These are phyloP conservation scores for Omphalotus guepiniiformis DNA, from an alignment of 768 basidiomycete genomes.

Conservation along the genomic window DNA sequence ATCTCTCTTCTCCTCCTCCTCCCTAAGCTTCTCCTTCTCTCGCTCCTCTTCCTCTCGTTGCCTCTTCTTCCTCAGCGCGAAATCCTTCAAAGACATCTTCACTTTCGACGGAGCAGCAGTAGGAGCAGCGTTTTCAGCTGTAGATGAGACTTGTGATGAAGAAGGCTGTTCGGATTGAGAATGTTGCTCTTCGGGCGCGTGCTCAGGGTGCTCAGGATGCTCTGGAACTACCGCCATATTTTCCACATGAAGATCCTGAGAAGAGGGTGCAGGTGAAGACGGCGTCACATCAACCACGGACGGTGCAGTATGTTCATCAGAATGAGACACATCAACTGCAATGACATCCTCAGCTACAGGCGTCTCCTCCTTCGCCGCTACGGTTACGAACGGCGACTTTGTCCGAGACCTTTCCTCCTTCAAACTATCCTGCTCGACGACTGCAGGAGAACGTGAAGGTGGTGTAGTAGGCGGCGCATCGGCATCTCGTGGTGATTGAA, in stretches of 20 bases:
- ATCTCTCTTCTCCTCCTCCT: background rate
- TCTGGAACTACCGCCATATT: too few species aligned
- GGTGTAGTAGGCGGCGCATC: background rate
- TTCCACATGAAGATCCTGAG: background rate
- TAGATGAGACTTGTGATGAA: background rate
- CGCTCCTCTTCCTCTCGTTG: slow-evolving; percentile 6
- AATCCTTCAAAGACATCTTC: slow-evolving; percentile 7
- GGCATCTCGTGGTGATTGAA: background rate
- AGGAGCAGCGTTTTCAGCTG: background rate
- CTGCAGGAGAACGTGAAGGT: too few species aligned
- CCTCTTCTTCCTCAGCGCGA: slow-evolving; percentile 1
- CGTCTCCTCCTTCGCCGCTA: background rate
- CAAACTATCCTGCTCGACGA: too few species aligned
- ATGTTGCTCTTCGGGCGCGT: too few species aligned
- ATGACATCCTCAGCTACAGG: background rate
- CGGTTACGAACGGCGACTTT: too few species aligned
- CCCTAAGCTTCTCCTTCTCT: background rate
- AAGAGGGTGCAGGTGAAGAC: background rate
- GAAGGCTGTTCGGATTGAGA: too few species aligned
- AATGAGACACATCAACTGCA: background rate
- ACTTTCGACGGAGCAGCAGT: background rate
- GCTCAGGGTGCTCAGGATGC: too few species aligned
- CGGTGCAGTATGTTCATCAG: background rate
- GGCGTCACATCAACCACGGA: background rate
- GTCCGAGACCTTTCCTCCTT: too few species aligned